These are phyloP conservation scores for Xerocomellus intermedius DNA, from an alignment of 768 basidiomycete species.

Conservation along the genomic window DNA sequence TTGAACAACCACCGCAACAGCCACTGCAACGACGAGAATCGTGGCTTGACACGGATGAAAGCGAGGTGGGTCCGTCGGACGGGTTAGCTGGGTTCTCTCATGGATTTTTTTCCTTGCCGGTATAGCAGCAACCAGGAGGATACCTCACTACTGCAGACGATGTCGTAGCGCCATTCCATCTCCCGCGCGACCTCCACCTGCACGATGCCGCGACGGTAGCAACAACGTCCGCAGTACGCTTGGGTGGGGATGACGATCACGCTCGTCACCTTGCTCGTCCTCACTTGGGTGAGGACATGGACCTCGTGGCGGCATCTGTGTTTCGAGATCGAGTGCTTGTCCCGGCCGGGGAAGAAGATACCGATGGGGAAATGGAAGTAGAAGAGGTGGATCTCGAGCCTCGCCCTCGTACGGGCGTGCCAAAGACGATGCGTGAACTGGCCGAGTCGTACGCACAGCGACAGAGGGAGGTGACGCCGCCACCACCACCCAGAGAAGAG, in stretches of 20 bases:
- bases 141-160: slow-evolving; percentile 70
- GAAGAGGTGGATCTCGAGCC: slow-evolving; percentile 18
- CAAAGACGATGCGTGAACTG: slow-evolving; percentile 66
- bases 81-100: slow-evolving; percentile 21
- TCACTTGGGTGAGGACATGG: neutral
- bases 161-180: slow-evolving; percentile 68
- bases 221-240: neutral
- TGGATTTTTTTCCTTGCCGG: neutral
- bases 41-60: slow-evolving; percentile 22
- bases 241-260: neutral
- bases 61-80: slow-evolving; percentile 20
- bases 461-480: neutral
- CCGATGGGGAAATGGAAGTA: slow-evolving; percentile 7
- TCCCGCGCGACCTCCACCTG: slow-evolving; percentile 53
- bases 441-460: slow-evolving; percentile 39
- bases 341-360: slow-evolving; percentile 9
- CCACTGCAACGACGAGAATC: slow-evolving; percentile 10
- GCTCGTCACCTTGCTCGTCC: neutral
- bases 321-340: slow-evolving; percentile 6
- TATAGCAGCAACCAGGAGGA: slow-evolving; percentile 41
- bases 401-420: slow-evolving; percentile 23
- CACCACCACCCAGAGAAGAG: slow-evolving; percentile 25
- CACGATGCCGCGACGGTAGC: slow-evolving; percentile 10
- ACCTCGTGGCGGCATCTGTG: neutral
- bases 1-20: slow-evolving; percentile 1